phyloP scores from a whole-genome alignment of 441 rosid genomes.

The Gossypium aridum region DNA sequence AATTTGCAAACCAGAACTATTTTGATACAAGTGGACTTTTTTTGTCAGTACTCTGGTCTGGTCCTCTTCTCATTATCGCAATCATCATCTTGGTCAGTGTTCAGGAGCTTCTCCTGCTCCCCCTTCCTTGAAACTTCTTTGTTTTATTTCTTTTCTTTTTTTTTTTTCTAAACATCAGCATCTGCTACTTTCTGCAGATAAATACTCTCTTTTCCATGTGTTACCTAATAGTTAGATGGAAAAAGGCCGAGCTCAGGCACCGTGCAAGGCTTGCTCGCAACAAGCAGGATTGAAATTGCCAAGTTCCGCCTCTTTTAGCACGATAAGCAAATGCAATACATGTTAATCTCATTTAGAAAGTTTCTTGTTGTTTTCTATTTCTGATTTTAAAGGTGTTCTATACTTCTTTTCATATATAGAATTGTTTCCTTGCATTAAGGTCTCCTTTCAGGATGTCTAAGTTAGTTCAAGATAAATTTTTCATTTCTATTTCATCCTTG shows the following conservation, averaged over 20 bases:
- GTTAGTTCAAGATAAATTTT: not conserved
- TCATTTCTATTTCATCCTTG: not conserved
- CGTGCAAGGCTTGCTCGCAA: conserved; percentile 63
- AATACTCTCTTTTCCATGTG: conserved; percentile 81
- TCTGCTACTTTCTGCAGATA: conserved; percentile 38
- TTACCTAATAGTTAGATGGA: conserved; percentile 79
- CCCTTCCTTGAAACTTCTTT: not conserved
- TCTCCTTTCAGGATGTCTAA: not conserved
- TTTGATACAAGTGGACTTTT: conserved; percentile 82
- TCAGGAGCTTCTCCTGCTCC: not conserved
- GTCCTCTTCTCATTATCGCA: conserved; percentile 80
- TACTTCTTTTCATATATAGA: not conserved
- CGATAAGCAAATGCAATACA: not conserved
- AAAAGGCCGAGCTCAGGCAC: conserved; percentile 90
- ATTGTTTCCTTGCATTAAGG: not conserved
- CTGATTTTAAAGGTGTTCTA: not conserved
- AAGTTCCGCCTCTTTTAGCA: not conserved
- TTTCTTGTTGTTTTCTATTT: not conserved
- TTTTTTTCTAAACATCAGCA: not conserved
- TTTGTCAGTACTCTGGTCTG: conserved; percentile 85
- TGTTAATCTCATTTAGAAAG: not conserved
- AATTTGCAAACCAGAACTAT: conserved; percentile 84
- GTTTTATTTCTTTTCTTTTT: not conserved
- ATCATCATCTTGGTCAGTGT: conserved; percentile 72
- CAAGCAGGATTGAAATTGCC: conserved; percentile 56